phyloP scores from a whole-genome alignment of 192 early-diverging fungal genomes.

The Linnemannia exigua region DNA sequence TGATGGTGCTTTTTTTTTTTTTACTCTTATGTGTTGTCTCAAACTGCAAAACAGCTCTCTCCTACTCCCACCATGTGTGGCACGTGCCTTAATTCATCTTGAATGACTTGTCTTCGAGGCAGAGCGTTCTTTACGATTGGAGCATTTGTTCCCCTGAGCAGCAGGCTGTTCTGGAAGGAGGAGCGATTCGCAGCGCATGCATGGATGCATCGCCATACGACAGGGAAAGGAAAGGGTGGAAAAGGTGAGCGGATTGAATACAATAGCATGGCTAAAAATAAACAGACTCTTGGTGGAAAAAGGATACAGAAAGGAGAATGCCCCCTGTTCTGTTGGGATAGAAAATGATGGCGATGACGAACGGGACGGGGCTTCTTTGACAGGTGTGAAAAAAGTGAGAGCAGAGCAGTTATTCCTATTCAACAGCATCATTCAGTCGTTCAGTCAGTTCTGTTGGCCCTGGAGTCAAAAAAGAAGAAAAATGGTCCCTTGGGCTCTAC shows the following conservation, averaged over 20 bases:
- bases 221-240: not conserved
- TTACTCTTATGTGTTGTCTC: not conserved
- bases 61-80: not conserved
- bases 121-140: not conserved
- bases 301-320: not conserved
- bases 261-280: not conserved
- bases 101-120: not conserved
- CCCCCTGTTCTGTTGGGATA: not conserved
- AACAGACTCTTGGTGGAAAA: not conserved
- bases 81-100: not conserved
- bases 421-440: not conserved
- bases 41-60: not conserved
- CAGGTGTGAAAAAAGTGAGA: not conserved
- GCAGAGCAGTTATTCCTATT: too few species aligned
- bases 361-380: not conserved
- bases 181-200: slow-evolving; percentile 7
- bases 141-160: not conserved
- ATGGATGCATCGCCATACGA: not conserved
- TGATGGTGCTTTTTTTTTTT: not conserved
- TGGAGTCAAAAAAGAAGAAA: not conserved
- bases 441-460: not conserved
- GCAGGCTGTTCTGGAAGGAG: not conserved
- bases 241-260: not conserved
- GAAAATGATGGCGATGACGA: not conserved
- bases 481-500: not conserved